Evolutionary conservation across 129 eudicot species (phyloP).

Genomic region (Heracleum sosnowskyi): DNA sequence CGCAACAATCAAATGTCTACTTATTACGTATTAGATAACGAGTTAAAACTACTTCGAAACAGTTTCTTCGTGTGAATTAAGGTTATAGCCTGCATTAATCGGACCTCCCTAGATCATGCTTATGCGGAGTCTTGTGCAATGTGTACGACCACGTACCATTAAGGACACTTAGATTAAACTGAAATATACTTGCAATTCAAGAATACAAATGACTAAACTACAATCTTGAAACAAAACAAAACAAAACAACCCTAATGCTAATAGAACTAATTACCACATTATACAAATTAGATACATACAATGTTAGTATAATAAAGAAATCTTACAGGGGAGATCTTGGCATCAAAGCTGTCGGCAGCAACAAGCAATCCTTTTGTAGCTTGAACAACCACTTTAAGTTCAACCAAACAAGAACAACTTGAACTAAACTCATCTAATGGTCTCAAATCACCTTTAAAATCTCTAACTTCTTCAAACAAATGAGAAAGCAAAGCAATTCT

Average conservation of each 20-base stretch:
- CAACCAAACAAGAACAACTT: constrained; percentile 31
- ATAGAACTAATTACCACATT: background rate
- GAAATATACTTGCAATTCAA: background rate
- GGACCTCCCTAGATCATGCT: background rate
- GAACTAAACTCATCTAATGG: constrained; percentile 26
- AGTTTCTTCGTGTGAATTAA: background rate
- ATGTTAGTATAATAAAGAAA: background rate
- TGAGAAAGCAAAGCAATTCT: constrained; percentile 59
- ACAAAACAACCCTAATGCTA: background rate
- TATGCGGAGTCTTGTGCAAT: background rate
- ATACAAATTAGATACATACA: background rate
- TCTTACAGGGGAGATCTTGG: constrained; percentile 49
- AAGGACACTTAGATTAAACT: background rate
- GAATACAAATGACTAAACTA: no score
- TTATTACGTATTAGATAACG: background rate
- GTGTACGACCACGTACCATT: no score
- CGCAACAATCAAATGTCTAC: background rate
- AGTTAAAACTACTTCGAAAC: background rate
- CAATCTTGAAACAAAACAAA: no score
- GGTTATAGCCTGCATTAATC: background rate
- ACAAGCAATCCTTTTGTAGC: constrained; percentile 47
- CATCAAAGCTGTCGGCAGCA: constrained; percentile 57
- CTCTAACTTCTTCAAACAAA: constrained; percentile 75
- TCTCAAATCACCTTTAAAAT: constrained; percentile 27
- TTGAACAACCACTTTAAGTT: constrained; percentile 48